Evolutionary conservation across 371 early-diverging fungal genomes (phyloP), one percentile per base, ranked within the genome.

Genomic region (Mucor lusitanicus): DNA sequence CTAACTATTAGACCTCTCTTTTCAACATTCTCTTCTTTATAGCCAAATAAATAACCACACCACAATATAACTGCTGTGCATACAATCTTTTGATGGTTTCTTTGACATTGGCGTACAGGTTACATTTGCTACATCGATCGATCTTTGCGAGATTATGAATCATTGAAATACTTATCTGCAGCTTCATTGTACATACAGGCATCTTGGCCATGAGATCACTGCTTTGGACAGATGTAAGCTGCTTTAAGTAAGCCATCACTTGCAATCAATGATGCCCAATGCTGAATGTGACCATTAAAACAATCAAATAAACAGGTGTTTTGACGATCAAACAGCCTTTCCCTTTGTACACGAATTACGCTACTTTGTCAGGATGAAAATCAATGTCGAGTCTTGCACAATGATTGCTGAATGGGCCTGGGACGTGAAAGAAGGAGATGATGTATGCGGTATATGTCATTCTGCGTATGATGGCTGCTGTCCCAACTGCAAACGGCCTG

Each of bases 381-480:
- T 80, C 27, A 67, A 73, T 1, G 58, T 83, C 9, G 75, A 72
- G 23, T 69, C 81, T 1, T 79, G 77, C 74, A 79, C 68, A 7
- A 73, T 77, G 64, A 76, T 71, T 0, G 77, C 83, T 0, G 67
- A 74, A 57, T 83, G 83, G 83, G 64, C 64, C 4, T 83, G 83
- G 83, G 70, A 76, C 61, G 78, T 80, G 1, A 70, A 74, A 44
- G 71, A 71, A 42, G 70, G 61, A 8, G 76, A 79, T 25, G 95
- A 94, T 59, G 89, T 93, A 19, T 96, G 97, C 72, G 95, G 95
- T 0, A 95, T 96, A 69, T 96, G 97, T 64, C 87, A 92, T 13
- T 80, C 75, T 13, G 74, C 83, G 0, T 96, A 90, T 73, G 96
- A 96, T 57, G 88, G 79, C 9, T 91, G 91, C 65, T 96, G 97